Base-by-base conservation (phyloP, 2,329 filamentous ascomycete genomes). In the Reticulascus tulasneorum region DNA sequence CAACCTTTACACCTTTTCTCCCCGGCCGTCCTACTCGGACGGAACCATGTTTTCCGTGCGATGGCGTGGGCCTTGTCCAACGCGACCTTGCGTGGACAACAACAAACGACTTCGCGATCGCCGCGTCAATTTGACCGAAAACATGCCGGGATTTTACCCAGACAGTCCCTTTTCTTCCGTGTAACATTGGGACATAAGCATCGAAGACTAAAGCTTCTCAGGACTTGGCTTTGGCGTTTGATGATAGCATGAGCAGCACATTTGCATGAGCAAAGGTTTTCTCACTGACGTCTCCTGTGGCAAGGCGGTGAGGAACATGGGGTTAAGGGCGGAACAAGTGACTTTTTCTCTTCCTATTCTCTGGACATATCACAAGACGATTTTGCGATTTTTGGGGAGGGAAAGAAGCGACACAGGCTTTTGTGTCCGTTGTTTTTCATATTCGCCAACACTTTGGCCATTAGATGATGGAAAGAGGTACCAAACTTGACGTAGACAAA, bases 241-340 rank as follows among this genome's bases (percentile, higher is more conserved):
- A 59, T 53, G 55, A 59, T 49, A 57, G 57, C 56, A 63, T 57
- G 60, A 63, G 53, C 51, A 58, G 52, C 51, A 55, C 53, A 51
- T 54, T 53, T 49, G 55, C 51, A 57, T 50, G 42, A 50, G 38
- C 46, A 51, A 44, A 46, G 39, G 42, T 35, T 35, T 25, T 31
- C 35, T 27, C 34, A 30, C 32, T 28, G 26, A 38, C 27, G 30
- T 39, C 35, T 36, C 27, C 29, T n/a, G 31, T 28, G 31, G 23
- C 38, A 42, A 18, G 24, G 37, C 19, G 25, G 38, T 32, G 38
- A 30, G 35, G 25, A 44, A 33, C 38, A 38, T 23, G 28, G 25
- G 28, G 24, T 30, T 39, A 22, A 27, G 23, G 24, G 31, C 16
- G 22, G 13, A 12, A 25, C 12, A 19, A n/a, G 21, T 17, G 31